Evolutionary conservation across 371 early-diverging fungal species (phyloP), one percentile per base, ranked within the genome.

Genomic region (Mortierella sp.): DNA sequence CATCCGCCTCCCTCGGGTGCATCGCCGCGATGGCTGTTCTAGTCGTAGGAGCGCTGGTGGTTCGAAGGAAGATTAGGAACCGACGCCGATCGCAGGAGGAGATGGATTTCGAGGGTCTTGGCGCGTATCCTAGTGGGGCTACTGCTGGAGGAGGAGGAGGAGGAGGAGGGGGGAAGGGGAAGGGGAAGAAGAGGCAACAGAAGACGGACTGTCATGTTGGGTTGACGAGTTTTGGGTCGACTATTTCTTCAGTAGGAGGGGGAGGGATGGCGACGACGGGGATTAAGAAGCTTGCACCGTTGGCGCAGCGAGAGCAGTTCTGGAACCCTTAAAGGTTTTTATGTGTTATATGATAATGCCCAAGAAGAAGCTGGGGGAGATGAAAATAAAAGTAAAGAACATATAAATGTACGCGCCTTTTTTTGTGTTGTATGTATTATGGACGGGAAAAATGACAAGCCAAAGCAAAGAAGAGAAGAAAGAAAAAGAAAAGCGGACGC

Each of bases 251-350:
- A 4, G 29, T 29, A 54, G 18, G 54, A 58, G 29, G 32, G 16
- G 63, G 35, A 27, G 1, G 35, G 35, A 18, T 35, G 21, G 8
- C 6, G 0, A 35, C 24, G 35, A 21, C 32, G 48, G 29, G 8
- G 51, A 68, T 51, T 27, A 27, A 73, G 65, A 38, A 65, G 35
- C 21, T 21, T 7, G 38, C 18, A 2, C 27, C 27, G 3, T 6
- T 21, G 65, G 35, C 41, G 32, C 72, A 77, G 65, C 71, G 38
- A 41, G 78, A 82, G 72, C 82, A 83, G 74, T 79, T 79, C 72
- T 76, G 76, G 76, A 78, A 83, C 63, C 75, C 80, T 18, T 75
- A 70, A n/a, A 24, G 7, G 49, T n/a, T 71, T 14, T 3, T 77
- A n/a, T 18, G 16, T 41, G 11, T 70, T 18, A 21, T 41, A 46